phyloP scores from a whole-genome alignment of 1,284 basidiomycete genomes.

The Sanghuangporus sanghuang region DNA sequence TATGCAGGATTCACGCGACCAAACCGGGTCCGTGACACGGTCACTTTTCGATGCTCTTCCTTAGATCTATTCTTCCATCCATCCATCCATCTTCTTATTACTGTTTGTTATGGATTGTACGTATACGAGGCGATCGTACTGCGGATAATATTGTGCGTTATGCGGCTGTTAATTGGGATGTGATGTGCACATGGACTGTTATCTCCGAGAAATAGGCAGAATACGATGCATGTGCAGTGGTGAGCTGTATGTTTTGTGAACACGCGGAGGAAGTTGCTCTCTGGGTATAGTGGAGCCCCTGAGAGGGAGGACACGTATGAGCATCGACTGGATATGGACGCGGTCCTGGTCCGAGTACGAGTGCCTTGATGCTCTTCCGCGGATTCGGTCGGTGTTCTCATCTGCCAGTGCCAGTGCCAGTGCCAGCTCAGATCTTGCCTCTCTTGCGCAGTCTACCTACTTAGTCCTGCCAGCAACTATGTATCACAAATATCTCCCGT shows the following conservation, averaged over 20 bases:
- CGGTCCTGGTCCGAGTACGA: neutral
- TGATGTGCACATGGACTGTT: conserved; percentile 3
- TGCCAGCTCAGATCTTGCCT: no score
- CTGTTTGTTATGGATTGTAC: neutral
- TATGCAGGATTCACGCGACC: conserved; percentile 7
- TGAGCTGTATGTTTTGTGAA: neutral
- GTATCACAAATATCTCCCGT: neutral
- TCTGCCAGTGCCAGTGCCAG: conserved; percentile 15
- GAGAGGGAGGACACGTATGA: conserved; percentile 8
- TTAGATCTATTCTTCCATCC: neutral
- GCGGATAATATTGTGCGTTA: conserved; percentile 18
- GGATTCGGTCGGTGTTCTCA: neutral
- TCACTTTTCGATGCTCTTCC: neutral
- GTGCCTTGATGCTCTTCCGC: neutral
- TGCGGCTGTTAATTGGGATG: neutral
- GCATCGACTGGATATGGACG: neutral
- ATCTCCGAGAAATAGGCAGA: conserved; percentile 12
- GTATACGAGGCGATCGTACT: neutral
- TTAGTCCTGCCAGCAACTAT: neutral
- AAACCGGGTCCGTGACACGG: conserved; percentile 5
- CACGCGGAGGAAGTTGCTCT: neutral
- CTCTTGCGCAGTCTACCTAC: neutral
- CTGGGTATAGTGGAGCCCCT: conserved; percentile 10
- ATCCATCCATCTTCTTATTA: neutral
- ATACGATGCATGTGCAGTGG: neutral